Percentiles rank a stretch among this genome's conserved stretches.
These are phyloP conservation scores for Penicillium paxilli DNA, from an alignment of 495 filamentous ascomycete genomes.

Conservation along the genomic window DNA sequence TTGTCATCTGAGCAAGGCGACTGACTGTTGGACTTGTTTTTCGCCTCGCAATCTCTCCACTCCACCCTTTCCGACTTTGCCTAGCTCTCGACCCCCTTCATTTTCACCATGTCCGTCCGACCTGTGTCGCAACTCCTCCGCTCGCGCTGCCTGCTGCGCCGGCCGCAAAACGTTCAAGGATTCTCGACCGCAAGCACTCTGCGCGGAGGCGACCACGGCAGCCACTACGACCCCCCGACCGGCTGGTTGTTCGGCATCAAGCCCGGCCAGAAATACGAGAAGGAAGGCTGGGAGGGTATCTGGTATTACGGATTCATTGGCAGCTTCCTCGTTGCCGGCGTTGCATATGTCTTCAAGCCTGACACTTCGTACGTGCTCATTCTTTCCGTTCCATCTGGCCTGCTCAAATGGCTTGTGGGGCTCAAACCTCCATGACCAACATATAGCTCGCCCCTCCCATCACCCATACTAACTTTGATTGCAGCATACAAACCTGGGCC, in stretches of 20 bases:
- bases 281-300: conserved; percentile 92
- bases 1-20: conserved; percentile 20
- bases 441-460: not conserved
- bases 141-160: conserved; percentile 40
- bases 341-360: conserved; percentile 95
- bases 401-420: not conserved
- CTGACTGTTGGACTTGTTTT: conserved; percentile 8
- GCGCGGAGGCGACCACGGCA: conserved; percentile 59
- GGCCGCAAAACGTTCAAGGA: conserved; percentile 38
- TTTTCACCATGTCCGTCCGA: conserved; percentile 43
- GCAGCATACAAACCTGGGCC: conserved; percentile 98
- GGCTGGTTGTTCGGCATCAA: conserved; percentile 90
- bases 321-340: conserved; percentile 67
- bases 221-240: conserved; percentile 84
- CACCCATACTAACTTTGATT: conserved; percentile 23
- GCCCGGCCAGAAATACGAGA: conserved; percentile 91
- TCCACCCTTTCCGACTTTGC: conserved; percentile 4
- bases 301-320: conserved; percentile 90
- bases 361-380: conserved; percentile 84
- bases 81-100: conserved; percentile 15
- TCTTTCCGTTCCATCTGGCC: not conserved
- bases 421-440: not conserved
- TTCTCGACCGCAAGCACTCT: conserved; percentile 47
- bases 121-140: conserved; percentile 43
- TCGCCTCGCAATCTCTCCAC: conserved; percentile 3